Base-by-base conservation (phyloP, 768 basidiomycete genomes). In the Melanogaster broomeanus region DNA sequence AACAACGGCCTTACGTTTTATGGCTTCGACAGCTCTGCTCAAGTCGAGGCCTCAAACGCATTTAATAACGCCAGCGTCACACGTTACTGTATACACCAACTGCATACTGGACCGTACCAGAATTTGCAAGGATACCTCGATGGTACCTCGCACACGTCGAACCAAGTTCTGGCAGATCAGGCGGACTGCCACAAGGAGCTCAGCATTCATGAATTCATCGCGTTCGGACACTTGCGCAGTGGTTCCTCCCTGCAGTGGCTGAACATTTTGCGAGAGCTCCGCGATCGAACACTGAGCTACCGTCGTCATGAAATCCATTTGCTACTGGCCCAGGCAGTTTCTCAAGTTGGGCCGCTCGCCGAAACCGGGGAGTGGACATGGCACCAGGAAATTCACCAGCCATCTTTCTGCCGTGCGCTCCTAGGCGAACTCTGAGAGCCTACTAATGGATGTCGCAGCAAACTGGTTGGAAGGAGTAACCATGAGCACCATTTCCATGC, bases 231-330 rank as follows among this genome's bases (percentile, higher is more conserved):
- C 43, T 53, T 83, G 31, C 77, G 82, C 6, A 70, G 74, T 33
- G 80, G 81, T 0, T 51, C 66, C 0, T 60, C 51, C 2, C 54
- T 83, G 0, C 80, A 82, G 43, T 81, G 79, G 80, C 60, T 74
- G 34, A 82, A 82, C 51, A 73, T 83, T 34, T 51, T 71, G 12
- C 71, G 75, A n/a, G 78, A 78, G 53, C 55, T 83, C n/a, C 67
- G 68, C 7, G 66, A 67, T 7, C 65, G 69, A 19, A 56, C 58
- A 0, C 54, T 83, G 48, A 71, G 67, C 9, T 75, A 83, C 49
- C 62, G 66, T 21, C 49, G 58, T 8, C 64, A 66, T 0, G 75
- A 73, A 16, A 74, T 83, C 0, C 69, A 78, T 51, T 48, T 67
- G 0, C 64, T 83, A 0, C 21, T 83, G 2, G 64, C 59, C 10